These are phyloP conservation scores for Lichtheimia ramosa DNA, from an alignment of 371 early-diverging fungal species.

Conservation along the genomic window DNA sequence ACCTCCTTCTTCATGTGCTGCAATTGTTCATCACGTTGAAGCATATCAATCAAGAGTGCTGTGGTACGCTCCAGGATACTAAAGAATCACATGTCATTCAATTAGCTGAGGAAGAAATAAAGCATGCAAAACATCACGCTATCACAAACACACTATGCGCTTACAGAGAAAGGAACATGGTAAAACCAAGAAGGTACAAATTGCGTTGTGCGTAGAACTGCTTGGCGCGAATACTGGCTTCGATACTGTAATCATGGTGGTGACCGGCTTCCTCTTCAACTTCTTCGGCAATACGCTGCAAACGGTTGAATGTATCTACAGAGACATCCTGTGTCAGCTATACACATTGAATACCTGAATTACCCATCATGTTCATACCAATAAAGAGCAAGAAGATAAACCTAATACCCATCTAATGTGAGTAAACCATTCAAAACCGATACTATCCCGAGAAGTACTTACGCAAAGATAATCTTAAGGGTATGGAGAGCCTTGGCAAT, in stretches of 20 bases:
- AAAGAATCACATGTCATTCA: not conserved
- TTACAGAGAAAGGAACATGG: conserved; percentile 82
- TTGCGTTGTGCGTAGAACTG: conserved; percentile 91
- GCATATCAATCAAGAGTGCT: conserved; percentile 66
- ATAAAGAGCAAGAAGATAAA: conserved; percentile 66
- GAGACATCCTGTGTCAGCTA: not conserved
- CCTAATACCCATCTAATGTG: conserved; percentile 20
- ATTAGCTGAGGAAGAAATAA: not conserved
- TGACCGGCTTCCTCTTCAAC: conserved; percentile 32
- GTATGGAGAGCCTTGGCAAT: conserved; percentile 46
- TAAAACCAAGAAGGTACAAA: conserved; percentile 86
- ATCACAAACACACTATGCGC: not conserved
- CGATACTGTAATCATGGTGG: conserved; percentile 49
- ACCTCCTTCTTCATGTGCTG: conserved; percentile 58
- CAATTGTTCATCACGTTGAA: conserved; percentile 68
- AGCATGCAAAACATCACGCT: too few relatives aligned
- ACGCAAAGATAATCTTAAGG: conserved; percentile 65
- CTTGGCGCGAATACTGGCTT: conserved; percentile 64
- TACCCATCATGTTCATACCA: conserved; percentile 33
- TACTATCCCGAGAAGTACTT: conserved; percentile 18
- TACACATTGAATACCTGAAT: too few relatives aligned
- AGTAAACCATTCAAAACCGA: not conserved
- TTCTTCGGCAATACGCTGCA: conserved; percentile 51
- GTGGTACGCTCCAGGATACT: conserved; percentile 78
- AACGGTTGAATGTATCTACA: conserved; percentile 72